Evolutionary conservation across 139 green algal species (phyloP).

Genomic region (Tetraselmis striata): DNA sequence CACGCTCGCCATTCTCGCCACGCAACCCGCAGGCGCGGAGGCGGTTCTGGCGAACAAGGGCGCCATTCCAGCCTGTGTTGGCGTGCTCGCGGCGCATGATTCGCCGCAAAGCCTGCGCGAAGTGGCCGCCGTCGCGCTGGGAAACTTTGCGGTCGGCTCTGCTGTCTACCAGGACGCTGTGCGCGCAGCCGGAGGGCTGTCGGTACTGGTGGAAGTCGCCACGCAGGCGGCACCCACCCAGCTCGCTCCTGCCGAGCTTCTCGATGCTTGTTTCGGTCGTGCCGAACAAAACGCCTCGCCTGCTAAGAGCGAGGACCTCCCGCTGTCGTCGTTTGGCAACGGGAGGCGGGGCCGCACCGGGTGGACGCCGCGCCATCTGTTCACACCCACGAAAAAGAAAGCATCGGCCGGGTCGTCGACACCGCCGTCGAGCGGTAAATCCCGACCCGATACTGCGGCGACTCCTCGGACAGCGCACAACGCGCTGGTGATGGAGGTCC

Average conservation of each 20-base stretch:
- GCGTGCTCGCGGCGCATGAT: background rate
- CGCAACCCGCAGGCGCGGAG: background rate
- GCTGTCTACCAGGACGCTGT: background rate
- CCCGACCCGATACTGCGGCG: background rate
- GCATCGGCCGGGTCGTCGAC: background rate
- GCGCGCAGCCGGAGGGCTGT: background rate
- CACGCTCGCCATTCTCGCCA: background rate
- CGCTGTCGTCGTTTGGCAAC: background rate
- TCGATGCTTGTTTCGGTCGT: too few relatives aligned
- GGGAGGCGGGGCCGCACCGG: too few relatives aligned
- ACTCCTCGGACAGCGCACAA: background rate
- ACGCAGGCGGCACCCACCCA: too few relatives aligned
- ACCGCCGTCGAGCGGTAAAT: background rate
- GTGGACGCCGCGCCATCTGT: background rate
- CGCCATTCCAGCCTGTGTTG: background rate
- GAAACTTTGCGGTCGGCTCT: background rate
- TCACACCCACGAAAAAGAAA: background rate
- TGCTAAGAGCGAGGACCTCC: background rate
- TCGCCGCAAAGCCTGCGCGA: background rate
- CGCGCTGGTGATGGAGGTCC: background rate
- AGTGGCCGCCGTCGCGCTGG: background rate
- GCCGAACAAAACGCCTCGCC: background rate
- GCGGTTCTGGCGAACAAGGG: background rate
- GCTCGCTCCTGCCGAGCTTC: background rate
- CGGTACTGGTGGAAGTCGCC: background rate